Evolutionary conservation across 345 rosid species (phyloP).

Genomic region (Atalantia buxifolia): DNA sequence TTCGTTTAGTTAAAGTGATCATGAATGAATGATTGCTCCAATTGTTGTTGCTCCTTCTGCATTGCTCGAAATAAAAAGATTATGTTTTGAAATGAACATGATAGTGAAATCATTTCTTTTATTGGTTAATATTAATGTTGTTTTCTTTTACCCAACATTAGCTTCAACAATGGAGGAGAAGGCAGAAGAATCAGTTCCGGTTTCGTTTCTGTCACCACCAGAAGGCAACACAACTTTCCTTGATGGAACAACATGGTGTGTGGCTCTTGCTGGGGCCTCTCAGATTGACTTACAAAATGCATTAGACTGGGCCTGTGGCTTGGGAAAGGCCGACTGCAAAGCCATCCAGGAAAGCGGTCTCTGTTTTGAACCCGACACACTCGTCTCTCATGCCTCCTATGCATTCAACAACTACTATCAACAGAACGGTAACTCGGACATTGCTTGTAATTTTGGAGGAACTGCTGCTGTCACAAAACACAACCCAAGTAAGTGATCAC

Average conservation of each 20-base stretch:
- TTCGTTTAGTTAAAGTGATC: neutral
- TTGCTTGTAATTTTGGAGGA: conserved; percentile 86
- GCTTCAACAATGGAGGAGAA: conserved; percentile 34
- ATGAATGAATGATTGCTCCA: neutral
- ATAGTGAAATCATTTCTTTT: neutral
- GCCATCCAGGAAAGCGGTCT: conserved; percentile 64
- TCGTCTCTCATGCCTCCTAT: conserved; percentile 79
- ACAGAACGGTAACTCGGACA: conserved; percentile 64
- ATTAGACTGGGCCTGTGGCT: conserved; percentile 93
- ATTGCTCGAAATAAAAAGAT: too few relatives aligned
- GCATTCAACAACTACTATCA: conserved; percentile 90
- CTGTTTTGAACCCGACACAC: conserved; percentile 74
- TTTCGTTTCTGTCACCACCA: conserved; percentile 50
- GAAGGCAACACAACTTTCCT: conserved; percentile 89
- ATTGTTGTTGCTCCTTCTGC: neutral
- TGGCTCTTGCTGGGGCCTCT: conserved; percentile 64
- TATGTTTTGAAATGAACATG: too few relatives aligned
- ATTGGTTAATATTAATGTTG: neutral
- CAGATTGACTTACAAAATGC: conserved; percentile 80
- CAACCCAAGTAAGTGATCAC: conserved; percentile 61
- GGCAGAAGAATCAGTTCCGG: conserved; percentile 38
- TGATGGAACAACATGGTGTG: conserved; percentile 81
- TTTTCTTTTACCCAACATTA: neutral
- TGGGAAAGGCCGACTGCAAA: conserved; percentile 74
- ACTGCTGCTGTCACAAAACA: conserved; percentile 57